phyloP scores from a whole-genome alignment of 148 eudicot species.

The Spergularia marina region DNA sequence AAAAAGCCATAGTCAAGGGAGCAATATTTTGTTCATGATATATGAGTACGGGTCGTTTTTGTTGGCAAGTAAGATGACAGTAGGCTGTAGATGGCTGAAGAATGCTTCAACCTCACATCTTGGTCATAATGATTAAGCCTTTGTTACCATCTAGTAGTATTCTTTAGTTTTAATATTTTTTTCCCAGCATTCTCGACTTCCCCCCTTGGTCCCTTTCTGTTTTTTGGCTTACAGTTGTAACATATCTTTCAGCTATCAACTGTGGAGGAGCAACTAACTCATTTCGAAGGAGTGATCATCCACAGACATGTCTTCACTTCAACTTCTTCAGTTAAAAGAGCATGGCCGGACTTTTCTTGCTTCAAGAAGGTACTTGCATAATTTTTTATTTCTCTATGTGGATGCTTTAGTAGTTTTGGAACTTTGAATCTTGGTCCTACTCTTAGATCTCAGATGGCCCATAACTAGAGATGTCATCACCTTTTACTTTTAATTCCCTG shows the following conservation, averaged over 20 bases:
- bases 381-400: neutral
- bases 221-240: constrained; percentile 4
- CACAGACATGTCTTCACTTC: constrained; percentile 82
- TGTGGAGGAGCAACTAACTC: constrained; percentile 24
- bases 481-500: neutral
- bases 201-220: neutral
- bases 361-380: constrained; percentile 58
- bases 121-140: neutral
- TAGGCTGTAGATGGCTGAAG: neutral
- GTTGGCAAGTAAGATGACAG: neutral
- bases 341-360: constrained; percentile 79
- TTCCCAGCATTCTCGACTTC: no score
- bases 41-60: neutral
- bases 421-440: neutral
- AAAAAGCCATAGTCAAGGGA: neutral
- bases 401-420: neutral
- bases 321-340: constrained; percentile 86
- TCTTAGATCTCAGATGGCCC: neutral
- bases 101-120: neutral
- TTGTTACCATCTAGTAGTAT: neutral
- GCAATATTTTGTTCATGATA: neutral
- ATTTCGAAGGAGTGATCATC: constrained; percentile 31
- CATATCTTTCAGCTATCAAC: constrained; percentile 10
- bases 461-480: neutral
- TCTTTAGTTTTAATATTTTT: neutral